Evolutionary conservation across 139 green algal genomes (phyloP).

Genomic region (Yamagishiella unicocca): DNA sequence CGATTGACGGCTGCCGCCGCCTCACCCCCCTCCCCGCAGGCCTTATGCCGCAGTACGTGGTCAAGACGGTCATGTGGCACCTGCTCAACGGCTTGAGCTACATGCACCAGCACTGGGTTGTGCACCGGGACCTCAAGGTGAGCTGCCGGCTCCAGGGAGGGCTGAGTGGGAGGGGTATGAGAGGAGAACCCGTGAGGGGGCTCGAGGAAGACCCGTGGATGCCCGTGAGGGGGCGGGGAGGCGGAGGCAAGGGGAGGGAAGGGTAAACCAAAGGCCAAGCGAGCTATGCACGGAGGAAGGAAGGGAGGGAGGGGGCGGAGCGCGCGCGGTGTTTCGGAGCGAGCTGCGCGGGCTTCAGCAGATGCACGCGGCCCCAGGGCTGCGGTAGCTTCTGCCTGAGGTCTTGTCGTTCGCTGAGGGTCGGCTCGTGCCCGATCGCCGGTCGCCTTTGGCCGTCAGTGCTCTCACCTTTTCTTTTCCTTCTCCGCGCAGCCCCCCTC

Average conservation of each 20-base stretch:
- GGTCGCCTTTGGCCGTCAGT: too few relatives aligned
- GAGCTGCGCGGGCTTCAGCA: too few relatives aligned
- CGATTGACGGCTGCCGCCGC: background rate
- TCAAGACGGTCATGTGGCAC: conserved; percentile 85
- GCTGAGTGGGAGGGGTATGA: background rate
- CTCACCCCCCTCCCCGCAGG: conserved; percentile 13
- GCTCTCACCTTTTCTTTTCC: too few relatives aligned
- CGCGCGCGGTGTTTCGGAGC: too few relatives aligned
- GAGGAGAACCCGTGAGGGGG: background rate
- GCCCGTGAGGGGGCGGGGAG: too few relatives aligned
- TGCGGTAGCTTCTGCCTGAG: too few relatives aligned
- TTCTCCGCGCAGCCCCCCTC: too few relatives aligned
- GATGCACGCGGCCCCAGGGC: too few relatives aligned
- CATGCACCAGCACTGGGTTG: conserved; percentile 82
- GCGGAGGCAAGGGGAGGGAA: too few relatives aligned
- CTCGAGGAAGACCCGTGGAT: too few relatives aligned
- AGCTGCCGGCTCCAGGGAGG: background rate
- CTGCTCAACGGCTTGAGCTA: conserved; percentile 77
- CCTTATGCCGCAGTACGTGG: conserved; percentile 68
- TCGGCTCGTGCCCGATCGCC: too few relatives aligned
- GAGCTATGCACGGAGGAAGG: background rate
- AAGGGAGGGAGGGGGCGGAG: background rate
- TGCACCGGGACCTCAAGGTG: conserved; percentile 87
- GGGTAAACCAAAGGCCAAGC: background rate
- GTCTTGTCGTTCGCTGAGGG: too few relatives aligned